These are phyloP conservation scores for Fonsecaea nubica DNA, from an alignment of 2,329 filamentous ascomycete species.

Conservation along the genomic window DNA sequence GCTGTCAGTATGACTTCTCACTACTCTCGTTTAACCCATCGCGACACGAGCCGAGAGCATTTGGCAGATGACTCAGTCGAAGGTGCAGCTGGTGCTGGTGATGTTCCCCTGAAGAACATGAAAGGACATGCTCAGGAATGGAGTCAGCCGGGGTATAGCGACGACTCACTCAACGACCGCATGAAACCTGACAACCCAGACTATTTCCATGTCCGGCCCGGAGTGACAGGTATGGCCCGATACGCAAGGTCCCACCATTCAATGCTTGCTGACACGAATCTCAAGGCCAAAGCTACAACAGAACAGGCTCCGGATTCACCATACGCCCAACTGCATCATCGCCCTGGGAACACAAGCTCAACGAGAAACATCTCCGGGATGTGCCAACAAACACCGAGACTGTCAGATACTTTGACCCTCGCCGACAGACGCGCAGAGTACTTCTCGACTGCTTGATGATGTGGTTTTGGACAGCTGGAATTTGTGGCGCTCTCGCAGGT, in stretches of 20 bases:
- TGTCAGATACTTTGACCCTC: slow-evolving; percentile 29
- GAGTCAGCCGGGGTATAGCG: slow-evolving; percentile 9
- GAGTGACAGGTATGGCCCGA: slow-evolving; percentile 3
- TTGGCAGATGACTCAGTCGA: background rate
- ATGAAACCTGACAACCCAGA: background rate
- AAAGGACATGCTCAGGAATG: background rate
- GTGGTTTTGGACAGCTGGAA: slow-evolving; percentile 29
- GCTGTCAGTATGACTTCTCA: background rate
- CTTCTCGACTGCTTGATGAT: slow-evolving; percentile 29
- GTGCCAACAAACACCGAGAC: slow-evolving; percentile 20
- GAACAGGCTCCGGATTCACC: slow-evolving; percentile 15
- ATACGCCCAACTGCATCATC: slow-evolving; percentile 15
- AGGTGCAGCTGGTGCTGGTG: background rate
- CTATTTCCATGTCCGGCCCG: background rate
- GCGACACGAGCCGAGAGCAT: slow-evolving; percentile 3
- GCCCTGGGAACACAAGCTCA: slow-evolving; percentile 30
- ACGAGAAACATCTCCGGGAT: slow-evolving; percentile 25
- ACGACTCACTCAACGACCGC: slow-evolving; percentile 2
- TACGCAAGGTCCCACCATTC: background rate
- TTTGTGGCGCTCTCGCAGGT: slow-evolving; percentile 29
- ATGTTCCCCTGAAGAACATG: slow-evolving; percentile 10
- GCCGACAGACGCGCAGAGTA: slow-evolving; percentile 27
- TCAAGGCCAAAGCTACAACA: background rate
- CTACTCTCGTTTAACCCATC: slow-evolving; percentile 8
- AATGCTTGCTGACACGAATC: background rate